A percentile compares a stretch with the other conserved stretches of the same genome.
phyloP scores from a whole-genome alignment of 257 asterid species.

The Forsythia suspensa region DNA sequence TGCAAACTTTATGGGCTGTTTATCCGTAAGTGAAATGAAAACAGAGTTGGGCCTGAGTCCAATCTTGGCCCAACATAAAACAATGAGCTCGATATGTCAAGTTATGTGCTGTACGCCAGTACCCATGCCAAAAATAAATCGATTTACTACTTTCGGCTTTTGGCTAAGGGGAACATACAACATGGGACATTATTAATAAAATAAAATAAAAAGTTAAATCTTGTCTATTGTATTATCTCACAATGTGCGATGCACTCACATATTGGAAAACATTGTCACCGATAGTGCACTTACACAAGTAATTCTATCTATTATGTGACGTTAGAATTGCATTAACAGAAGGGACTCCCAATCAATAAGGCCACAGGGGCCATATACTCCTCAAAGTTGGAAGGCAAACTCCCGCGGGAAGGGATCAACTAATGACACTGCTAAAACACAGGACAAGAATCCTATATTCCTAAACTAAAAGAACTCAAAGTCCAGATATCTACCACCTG shows the following conservation, averaged over 20 bases:
- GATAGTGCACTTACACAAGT: background rate
- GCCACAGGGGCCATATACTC: background rate
- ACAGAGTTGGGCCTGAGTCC: too few relatives aligned
- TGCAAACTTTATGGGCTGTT: too few relatives aligned
- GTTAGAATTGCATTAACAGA: background rate
- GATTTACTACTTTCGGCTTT: too few relatives aligned
- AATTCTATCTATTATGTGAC: background rate
- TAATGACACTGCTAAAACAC: constrained; percentile 24
- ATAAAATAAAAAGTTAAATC: too few relatives aligned
- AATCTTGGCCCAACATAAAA: too few relatives aligned
- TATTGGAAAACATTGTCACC: too few relatives aligned
- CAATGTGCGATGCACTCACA: background rate
- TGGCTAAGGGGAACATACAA: too few relatives aligned
- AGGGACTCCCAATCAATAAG: background rate
- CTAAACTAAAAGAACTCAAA: constrained; percentile 78
- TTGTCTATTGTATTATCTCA: background rate
- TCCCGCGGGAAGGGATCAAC: constrained; percentile 17
- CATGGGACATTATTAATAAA: too few relatives aligned
- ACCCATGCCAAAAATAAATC: too few relatives aligned
- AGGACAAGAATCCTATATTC: constrained; percentile 18
- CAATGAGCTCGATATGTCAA: too few relatives aligned
- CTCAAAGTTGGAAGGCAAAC: constrained; percentile 6
- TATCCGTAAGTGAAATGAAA: too few relatives aligned
- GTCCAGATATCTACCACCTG: constrained; percentile 85
- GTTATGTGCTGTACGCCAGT: too few relatives aligned